Base-by-base conservation (phyloP, 352 stramenopile species). In the Globisporangium carolinianum region DNA sequence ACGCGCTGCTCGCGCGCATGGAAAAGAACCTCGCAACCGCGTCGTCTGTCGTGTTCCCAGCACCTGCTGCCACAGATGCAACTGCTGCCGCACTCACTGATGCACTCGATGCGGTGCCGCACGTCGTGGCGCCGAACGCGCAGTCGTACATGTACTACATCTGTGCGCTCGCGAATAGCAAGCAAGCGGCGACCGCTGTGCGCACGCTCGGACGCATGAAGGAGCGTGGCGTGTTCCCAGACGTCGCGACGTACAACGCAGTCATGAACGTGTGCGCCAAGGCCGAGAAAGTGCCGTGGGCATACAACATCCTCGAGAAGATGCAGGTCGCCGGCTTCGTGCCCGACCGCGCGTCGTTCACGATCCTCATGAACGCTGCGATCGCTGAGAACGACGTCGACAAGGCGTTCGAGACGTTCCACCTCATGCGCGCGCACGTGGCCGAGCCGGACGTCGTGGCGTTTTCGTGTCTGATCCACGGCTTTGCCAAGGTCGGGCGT, bases 261-360 rank as follows among this genome's bases (percentile, higher is more conserved):
- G 79, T 91, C 12, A 93, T 93, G 83, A 79, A 85, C 47, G 80
- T 82, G n/a, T 93, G 83, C 54, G 75, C 80, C 36, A 89, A 88
- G 61, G 72, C 76, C 5, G 60, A 65, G 38, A 69, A 72, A 35
- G 65, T 89, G 57, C 62, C 80, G 39, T 93, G 83, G 83, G 66
- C 83, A 6, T 93, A 93, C 73, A 93, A 91, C 60, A 78, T 93
- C 42, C 77, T 93, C 67, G 83, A 93, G 61, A 87, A 87, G 61
- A 89, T 93, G 79, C 83, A 92, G 65, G 75, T 89, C 10, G 77
- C 79, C 0, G 83, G 83, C 8, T 52, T 89, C 43, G 73, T 74
- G 58, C 83, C 83, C 0, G 77, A 86, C 63, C 60, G 69, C 46
- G 76, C 79, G 47, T 88, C 76, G 12, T 92, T 92, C 55, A 92